Conservation (phyloP, 1,139 yeast genomes). For the Kodamaea anthophila region DNA sequence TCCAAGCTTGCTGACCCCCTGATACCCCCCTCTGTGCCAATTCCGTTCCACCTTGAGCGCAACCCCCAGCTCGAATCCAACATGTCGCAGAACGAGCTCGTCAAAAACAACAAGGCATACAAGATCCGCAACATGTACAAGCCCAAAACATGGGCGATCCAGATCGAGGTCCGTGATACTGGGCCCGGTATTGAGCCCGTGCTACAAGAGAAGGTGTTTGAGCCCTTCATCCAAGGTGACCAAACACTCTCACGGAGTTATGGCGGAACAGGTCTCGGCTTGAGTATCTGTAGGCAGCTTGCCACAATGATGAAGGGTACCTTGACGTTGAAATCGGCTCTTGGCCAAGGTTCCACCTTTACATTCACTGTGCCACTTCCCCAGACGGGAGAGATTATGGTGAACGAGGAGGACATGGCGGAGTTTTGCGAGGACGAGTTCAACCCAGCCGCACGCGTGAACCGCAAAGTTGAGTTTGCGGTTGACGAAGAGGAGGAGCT, state of each 20-base stretch:
- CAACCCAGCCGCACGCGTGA: constrained; percentile 31
- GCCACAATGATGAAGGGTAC: constrained; percentile 88
- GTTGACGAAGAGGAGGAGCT: constrained; percentile 10
- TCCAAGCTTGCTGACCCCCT: not conserved
- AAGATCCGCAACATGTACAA: constrained; percentile 31
- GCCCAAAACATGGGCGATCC: constrained; percentile 54
- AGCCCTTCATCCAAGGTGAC: constrained; percentile 95
- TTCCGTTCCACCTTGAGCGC: no score
- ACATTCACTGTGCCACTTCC: constrained; percentile 72
- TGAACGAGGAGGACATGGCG: constrained; percentile 32
- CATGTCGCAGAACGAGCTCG: constrained; percentile 12
- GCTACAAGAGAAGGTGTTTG: constrained; percentile 79
- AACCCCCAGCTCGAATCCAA: constrained; percentile 5
- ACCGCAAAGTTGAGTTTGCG: constrained; percentile 34
- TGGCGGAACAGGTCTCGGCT: constrained; percentile 94
- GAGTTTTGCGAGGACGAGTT: constrained; percentile 42
- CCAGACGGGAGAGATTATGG: constrained; percentile 58
- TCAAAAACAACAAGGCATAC: constrained; percentile 30
- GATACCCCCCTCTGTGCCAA: no score
- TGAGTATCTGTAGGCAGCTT: constrained; percentile 86
- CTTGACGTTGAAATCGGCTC: constrained; percentile 58
- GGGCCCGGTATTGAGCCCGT: constrained; percentile 89
- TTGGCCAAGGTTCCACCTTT: constrained; percentile 78
- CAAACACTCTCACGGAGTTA: constrained; percentile 86
- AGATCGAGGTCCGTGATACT: constrained; percentile 76